Base-by-base conservation (phyloP, 768 basidiomycete genomes). In the Leccinum olivaceopallidum region DNA sequence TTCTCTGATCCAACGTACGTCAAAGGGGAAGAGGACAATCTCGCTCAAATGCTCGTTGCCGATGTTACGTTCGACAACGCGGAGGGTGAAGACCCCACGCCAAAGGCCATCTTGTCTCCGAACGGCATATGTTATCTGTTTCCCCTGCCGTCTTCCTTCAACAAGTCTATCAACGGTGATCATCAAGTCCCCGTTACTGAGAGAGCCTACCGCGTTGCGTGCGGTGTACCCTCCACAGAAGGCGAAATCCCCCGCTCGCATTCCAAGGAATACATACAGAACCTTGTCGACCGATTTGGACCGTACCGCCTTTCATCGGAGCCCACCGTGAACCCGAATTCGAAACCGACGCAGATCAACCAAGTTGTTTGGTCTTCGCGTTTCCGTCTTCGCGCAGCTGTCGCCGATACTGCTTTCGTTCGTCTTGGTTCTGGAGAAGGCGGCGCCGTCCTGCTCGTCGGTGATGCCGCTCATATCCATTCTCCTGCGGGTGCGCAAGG, bases 41-140 rank as follows among this genome's bases (percentile, higher is more conserved):
- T 80, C 8, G 53, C 70, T 2, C 79, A 81, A 54, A 74, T 83
- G 71, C 66, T 79, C 30, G 66, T 83, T 57, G 83, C 81, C 2
- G 83, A 84, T 62, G 73, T 84, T 52, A 73, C 69, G 0, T 75
- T 83, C 62, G 55, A 69, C 28, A 53, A 50, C n/a, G 9, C 34
- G 34, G 34, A 36, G 3, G 26, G 53, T 24, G 10, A 32, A 2
- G n/a, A 53, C 28, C 2, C 49, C 22, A 2, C 55, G 65, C 32
- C 66, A 67, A 32, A 63, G 24, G 64, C 60, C 28, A 70, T 73
- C 12, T 52, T 75, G 44, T 70, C 73, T 6, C 55, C 66, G 10
- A 64, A 72, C 13, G 75, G 69, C 47, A 62, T 79, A 44, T 73
- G 78, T 66, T 54, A 82, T 22, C 65, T 65, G 37, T 60, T 77